Conservation (phyloP, 371 early-diverging fungal species). For the Rhizomucor pusillus region DNA sequence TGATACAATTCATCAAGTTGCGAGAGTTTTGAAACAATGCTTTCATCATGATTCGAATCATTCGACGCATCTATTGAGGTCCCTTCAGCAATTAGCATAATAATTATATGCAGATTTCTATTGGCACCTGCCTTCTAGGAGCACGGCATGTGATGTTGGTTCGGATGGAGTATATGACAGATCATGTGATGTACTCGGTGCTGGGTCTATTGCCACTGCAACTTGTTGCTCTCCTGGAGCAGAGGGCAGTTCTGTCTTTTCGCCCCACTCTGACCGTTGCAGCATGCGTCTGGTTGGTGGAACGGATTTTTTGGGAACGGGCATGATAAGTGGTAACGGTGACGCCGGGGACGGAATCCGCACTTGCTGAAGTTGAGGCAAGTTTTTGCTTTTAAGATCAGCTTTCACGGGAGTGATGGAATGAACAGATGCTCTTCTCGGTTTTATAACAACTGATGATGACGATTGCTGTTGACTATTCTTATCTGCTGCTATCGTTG, state of each 20-base stretch:
- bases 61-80: too few species aligned
- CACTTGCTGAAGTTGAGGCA: too few species aligned
- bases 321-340: not conserved
- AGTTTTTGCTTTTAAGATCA: too few species aligned
- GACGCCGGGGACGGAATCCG: not conserved
- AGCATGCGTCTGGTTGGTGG: not conserved
- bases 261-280: not conserved
- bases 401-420: not conserved
- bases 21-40: not conserved
- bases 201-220: too few species aligned
- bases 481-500: not conserved
- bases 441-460: not conserved
- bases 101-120: too few species aligned
- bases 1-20: conserved; percentile 5
- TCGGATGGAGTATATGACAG: not conserved
- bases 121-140: too few species aligned
- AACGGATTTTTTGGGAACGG: not conserved
- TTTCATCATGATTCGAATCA: too few species aligned
- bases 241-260: not conserved
- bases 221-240: not conserved
- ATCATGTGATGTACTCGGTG: too few species aligned
- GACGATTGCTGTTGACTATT: too few species aligned
- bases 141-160: not conserved
- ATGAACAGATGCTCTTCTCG: conserved; percentile 5
- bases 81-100: too few species aligned